These are phyloP conservation scores for Apocynum venetum DNA, from an alignment of 257 asterid species.

Conservation along the genomic window DNA sequence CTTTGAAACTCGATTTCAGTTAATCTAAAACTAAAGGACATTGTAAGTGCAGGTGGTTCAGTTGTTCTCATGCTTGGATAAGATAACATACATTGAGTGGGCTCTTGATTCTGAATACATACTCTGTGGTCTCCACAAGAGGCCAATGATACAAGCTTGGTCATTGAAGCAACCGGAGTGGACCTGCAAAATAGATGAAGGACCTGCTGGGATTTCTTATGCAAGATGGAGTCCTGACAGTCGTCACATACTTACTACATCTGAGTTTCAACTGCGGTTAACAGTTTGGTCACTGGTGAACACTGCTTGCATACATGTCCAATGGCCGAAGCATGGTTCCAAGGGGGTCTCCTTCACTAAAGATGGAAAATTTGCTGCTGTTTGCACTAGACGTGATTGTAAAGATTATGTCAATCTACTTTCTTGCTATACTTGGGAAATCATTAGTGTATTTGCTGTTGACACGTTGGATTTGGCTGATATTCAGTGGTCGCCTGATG, in stretches of 20 bases:
- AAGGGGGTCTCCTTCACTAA: constrained; percentile 94
- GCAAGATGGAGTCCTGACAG: constrained; percentile 99
- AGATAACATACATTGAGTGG: constrained; percentile 91
- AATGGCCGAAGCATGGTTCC: constrained; percentile 93
- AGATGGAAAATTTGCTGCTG: constrained; percentile 94
- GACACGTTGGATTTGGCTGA: constrained; percentile 93
- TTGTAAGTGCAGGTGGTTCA: constrained; percentile 66
- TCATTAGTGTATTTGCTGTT: constrained; percentile 90
- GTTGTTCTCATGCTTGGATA: constrained; percentile 89
- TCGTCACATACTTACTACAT: constrained; percentile 96
- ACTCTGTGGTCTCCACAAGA: constrained; percentile 87
- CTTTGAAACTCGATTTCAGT: background rate
- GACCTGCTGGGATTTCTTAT: constrained; percentile 86
- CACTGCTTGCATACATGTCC: constrained; percentile 94
- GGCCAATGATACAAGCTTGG: constrained; percentile 98
- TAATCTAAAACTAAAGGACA: background rate
- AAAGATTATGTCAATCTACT: constrained; percentile 91
- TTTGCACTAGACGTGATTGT: constrained; percentile 98
- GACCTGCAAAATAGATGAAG: constrained; percentile 99
- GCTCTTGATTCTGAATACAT: constrained; percentile 93
- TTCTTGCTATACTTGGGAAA: constrained; percentile 90
- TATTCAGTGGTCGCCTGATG: constrained; percentile 98
- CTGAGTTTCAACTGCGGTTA: constrained; percentile 86
- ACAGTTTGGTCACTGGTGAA: constrained; percentile 94
- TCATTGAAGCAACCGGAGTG: constrained; percentile 93